These are phyloP conservation scores for Oryza longistaminata DNA, from an alignment of 176 grass and related monocot genomes.

Conservation along the genomic window DNA sequence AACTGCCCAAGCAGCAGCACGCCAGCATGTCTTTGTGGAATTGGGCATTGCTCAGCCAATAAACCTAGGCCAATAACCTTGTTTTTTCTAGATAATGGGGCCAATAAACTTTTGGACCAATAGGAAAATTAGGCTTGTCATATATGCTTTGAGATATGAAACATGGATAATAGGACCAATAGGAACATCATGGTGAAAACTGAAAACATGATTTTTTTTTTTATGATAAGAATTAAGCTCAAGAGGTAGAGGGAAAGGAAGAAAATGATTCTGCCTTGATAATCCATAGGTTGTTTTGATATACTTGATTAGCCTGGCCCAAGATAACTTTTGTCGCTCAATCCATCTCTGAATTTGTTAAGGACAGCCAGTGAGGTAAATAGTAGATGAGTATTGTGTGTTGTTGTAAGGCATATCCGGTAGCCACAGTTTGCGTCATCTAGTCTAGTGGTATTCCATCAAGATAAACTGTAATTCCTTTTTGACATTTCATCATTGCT, in stretches of 20 bases:
- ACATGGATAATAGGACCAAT: too few species aligned
- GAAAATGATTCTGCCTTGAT: neutral
- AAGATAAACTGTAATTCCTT: neutral
- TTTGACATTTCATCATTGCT: neutral
- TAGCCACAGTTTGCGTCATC: neutral
- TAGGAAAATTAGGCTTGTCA: neutral
- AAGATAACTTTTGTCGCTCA: too few species aligned
- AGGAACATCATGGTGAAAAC: neutral
- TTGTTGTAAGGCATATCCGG: too few species aligned
- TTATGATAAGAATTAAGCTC: conserved; percentile 15
- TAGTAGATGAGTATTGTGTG: too few species aligned
- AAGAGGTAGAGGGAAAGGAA: neutral
- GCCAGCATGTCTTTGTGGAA: too few species aligned
- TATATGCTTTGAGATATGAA: neutral
- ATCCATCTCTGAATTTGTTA: too few species aligned
- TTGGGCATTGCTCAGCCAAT: neutral
- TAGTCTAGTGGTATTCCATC: neutral
- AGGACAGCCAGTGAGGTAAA: too few species aligned
- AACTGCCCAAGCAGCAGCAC: neutral
- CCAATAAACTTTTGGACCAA: neutral
- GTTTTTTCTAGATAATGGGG: too few species aligned
- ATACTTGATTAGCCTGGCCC: neutral
- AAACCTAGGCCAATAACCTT: neutral
- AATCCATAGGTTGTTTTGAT: neutral
- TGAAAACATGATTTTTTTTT: neutral